Conservation (phyloP, 1,284 basidiomycete genomes). For the Cutaneotrichosporon cutaneum region DNA sequence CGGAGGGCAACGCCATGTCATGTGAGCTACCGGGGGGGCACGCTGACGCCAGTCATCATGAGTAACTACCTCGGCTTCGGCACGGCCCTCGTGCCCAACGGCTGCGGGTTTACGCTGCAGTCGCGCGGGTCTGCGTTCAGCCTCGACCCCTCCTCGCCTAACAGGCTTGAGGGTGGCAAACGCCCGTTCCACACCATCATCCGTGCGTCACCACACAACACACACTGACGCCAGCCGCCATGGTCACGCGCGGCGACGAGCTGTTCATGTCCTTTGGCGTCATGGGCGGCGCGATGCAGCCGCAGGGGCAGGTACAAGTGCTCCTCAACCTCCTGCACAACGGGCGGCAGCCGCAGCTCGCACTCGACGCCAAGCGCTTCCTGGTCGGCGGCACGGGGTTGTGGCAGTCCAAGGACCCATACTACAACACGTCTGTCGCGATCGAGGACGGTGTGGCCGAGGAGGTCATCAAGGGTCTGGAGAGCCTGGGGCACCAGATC, state of each 20-base stretch:
- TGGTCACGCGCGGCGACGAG: constrained; percentile 76
- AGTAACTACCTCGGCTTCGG: constrained; percentile 77
- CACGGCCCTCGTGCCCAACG: constrained; percentile 74
- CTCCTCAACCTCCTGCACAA: constrained; percentile 62
- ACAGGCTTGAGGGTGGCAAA: constrained; percentile 75
- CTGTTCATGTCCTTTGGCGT: constrained; percentile 86
- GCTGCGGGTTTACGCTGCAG: constrained; percentile 93
- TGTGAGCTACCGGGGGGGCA: neutral
- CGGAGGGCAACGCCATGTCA: constrained; percentile 74
- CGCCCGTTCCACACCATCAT: constrained; percentile 95
- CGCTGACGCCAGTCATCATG: constrained; percentile 59
- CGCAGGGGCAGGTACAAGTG: constrained; percentile 54
- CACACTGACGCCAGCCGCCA: constrained; percentile 57
- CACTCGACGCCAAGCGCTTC: constrained; percentile 82
- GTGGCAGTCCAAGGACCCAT: constrained; percentile 40
- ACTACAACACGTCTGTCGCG: constrained; percentile 73
- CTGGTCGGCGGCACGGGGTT: constrained; percentile 61
- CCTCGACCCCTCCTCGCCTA: constrained; percentile 76
- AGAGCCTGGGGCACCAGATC: constrained; percentile 83
- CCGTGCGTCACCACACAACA: constrained; percentile 5
- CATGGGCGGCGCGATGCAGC: constrained; percentile 63
- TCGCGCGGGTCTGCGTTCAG: constrained; percentile 86
- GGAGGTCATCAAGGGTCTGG: constrained; percentile 62
- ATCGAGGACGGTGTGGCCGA: constrained; percentile 76
- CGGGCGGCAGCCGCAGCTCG: constrained; percentile 62